Evolutionary conservation across 495 filamentous ascomycete genomes (phyloP).

Genomic region (Aspergillus egyptiacus): DNA sequence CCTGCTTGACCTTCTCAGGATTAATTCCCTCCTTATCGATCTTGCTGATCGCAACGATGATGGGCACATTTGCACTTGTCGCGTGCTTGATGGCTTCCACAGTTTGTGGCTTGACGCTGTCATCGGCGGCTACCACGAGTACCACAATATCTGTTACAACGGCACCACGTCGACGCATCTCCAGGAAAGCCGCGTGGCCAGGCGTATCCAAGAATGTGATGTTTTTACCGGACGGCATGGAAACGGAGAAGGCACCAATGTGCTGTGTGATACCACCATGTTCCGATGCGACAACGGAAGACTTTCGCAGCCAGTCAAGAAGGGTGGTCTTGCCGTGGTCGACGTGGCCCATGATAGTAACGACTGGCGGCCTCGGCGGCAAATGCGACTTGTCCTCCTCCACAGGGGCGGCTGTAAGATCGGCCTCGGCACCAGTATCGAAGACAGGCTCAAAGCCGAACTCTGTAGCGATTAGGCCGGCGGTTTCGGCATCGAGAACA

Average conservation of each 20-base stretch:
- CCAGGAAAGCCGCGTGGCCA: conserved; percentile 90
- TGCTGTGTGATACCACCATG: conserved; percentile 98
- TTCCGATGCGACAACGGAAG: conserved; percentile 81
- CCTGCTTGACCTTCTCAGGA: conserved; percentile 75
- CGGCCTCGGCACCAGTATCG: conserved; percentile 54
- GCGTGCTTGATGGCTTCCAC: conserved; percentile 96
- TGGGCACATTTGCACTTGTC: conserved; percentile 80
- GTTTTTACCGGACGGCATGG: conserved; percentile 72
- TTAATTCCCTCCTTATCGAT: conserved; percentile 81
- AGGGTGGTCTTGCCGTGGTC: conserved; percentile 99
- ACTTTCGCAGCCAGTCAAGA: conserved; percentile 88
- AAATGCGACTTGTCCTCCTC: conserved; percentile 64
- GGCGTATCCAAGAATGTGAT: conserved; percentile 98
- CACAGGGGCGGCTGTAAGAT: conserved; percentile 64
- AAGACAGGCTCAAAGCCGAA: conserved; percentile 89
- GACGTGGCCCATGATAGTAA: conserved; percentile 99
- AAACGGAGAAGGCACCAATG: conserved; percentile 96
- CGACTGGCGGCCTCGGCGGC: conserved; percentile 79
- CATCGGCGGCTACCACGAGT: conserved; percentile 93
- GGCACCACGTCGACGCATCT: conserved; percentile 93
- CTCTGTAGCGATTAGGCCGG: conserved; percentile 84
- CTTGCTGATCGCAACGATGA: conserved; percentile 98
- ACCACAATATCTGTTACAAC: conserved; percentile 97
- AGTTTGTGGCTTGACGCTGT: conserved; percentile 96
- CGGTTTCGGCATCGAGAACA: conserved; percentile 83